Evolutionary conservation across 805 yeast genomes (phyloP).

Genomic region (Hanseniaspora pseudoguilliermondii): DNA sequence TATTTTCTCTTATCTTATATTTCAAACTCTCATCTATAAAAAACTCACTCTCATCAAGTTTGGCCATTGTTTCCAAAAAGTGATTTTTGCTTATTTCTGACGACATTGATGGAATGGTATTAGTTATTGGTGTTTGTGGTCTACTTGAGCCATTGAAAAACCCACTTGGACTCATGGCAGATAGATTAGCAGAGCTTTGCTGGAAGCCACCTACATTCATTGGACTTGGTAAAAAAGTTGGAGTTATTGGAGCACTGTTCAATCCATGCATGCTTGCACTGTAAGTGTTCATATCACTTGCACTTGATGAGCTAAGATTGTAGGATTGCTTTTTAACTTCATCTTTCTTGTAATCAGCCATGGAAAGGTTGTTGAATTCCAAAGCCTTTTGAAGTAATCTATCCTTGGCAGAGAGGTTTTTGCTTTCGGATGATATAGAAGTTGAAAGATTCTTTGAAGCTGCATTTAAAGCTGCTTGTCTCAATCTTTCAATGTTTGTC

Average conservation of each 20-base stretch:
- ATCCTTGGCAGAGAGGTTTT: slow-evolving; percentile 1
- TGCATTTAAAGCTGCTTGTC: slow-evolving; percentile 53
- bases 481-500: background rate
- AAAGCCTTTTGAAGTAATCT: slow-evolving; percentile 7
- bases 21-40: slow-evolving; percentile 65
- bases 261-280: background rate
- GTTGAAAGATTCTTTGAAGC: slow-evolving; percentile 22
- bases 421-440: background rate
- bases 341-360: slow-evolving; percentile 1
- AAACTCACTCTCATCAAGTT: slow-evolving; percentile 32
- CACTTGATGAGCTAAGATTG: background rate
- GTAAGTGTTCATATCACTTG: background rate
- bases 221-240: background rate
- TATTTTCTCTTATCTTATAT: slow-evolving; percentile 55
- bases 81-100: background rate
- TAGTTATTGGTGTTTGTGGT: background rate
- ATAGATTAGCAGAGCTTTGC: background rate
- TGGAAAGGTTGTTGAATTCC: background rate
- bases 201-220: background rate
- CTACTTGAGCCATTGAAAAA: background rate
- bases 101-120: background rate
- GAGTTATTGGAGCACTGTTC: slow-evolving; percentile 1
- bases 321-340: background rate
- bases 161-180: background rate
- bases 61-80: background rate